Evolutionary conservation across 805 yeast species (phyloP).

Genomic region (Metschnikowia bowlesiae): DNA sequence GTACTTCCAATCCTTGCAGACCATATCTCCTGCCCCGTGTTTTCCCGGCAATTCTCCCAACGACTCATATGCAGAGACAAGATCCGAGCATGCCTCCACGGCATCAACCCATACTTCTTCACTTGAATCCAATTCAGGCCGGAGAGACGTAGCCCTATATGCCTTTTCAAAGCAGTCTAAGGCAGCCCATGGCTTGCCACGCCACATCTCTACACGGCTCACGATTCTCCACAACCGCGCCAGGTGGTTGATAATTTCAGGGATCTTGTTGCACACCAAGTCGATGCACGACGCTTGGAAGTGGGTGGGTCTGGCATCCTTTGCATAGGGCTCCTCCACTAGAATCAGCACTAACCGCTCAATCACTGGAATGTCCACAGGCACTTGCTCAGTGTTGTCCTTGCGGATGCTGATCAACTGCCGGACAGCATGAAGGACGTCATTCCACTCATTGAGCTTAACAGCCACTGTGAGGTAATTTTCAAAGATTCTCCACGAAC

Average conservation of each 20-base stretch:
- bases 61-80: constrained; percentile 81
- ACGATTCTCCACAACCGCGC: constrained; percentile 76
- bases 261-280: constrained; percentile 64
- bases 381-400: constrained; percentile 53
- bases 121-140: constrained; percentile 58
- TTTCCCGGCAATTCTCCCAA: constrained; percentile 82
- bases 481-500: constrained; percentile 88
- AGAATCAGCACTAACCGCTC: constrained; percentile 69
- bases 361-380: constrained; percentile 64
- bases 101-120: constrained; percentile 72
- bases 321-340: constrained; percentile 47
- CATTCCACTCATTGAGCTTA: constrained; percentile 82
- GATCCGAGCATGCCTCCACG: constrained; percentile 70
- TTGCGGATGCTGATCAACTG: constrained; percentile 56
- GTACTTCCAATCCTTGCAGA: constrained; percentile 89
- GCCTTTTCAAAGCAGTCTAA: constrained; percentile 85
- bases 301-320: constrained; percentile 42
- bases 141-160: constrained; percentile 62
- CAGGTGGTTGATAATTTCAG: constrained; percentile 62
- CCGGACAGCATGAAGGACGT: constrained; percentile 71
- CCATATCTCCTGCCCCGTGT: constrained; percentile 75
- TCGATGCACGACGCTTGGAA: constrained; percentile 69
- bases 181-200: constrained; percentile 81
- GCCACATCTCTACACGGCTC: constrained; percentile 85
- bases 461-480: constrained; percentile 80